phyloP scores from a whole-genome alignment of 2,329 filamentous ascomycete species.

The Periconia macrospinosa region DNA sequence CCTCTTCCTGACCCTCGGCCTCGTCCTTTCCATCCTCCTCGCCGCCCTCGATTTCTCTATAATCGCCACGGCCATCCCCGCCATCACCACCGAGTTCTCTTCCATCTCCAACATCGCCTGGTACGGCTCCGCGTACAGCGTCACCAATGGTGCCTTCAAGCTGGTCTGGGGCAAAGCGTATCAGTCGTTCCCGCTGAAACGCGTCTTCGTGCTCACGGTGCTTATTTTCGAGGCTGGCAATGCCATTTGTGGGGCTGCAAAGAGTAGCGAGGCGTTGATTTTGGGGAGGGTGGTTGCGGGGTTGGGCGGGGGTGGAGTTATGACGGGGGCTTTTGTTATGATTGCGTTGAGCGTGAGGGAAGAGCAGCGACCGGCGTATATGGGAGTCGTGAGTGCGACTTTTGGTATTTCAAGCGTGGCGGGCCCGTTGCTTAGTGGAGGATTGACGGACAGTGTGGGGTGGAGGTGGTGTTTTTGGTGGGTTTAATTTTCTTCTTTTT shows the following conservation, averaged over 20 bases:
- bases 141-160: slow-evolving; percentile 49
- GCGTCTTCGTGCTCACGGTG: slow-evolving; percentile 37
- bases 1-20: not conserved
- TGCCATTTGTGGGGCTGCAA: slow-evolving; percentile 52
- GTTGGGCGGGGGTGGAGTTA: slow-evolving; percentile 32
- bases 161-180: slow-evolving; percentile 51
- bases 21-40: not conserved
- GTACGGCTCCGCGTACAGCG: slow-evolving; percentile 44
- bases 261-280: slow-evolving; percentile 41
- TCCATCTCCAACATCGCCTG: slow-evolving; percentile 23
- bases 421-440: slow-evolving; percentile 47
- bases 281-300: slow-evolving; percentile 45
- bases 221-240: slow-evolving; percentile 60
- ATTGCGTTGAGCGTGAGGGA: slow-evolving; percentile 41
- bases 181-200: slow-evolving; percentile 48
- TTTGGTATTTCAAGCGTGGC: slow-evolving; percentile 22
- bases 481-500: slow-evolving; percentile 24
- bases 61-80: slow-evolving; percentile 32
- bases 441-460: slow-evolving; percentile 39
- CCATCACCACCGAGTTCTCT: slow-evolving; percentile 30
- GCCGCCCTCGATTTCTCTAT: slow-evolving; percentile 16
- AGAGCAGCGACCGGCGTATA: slow-evolving; percentile 33
- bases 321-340: slow-evolving; percentile 38
- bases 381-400: slow-evolving; percentile 40
- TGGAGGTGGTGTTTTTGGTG: slow-evolving; percentile 46